These are phyloP conservation scores for Scedosporium dehoogii DNA, from an alignment of 2,329 filamentous ascomycete species.

Conservation along the genomic window DNA sequence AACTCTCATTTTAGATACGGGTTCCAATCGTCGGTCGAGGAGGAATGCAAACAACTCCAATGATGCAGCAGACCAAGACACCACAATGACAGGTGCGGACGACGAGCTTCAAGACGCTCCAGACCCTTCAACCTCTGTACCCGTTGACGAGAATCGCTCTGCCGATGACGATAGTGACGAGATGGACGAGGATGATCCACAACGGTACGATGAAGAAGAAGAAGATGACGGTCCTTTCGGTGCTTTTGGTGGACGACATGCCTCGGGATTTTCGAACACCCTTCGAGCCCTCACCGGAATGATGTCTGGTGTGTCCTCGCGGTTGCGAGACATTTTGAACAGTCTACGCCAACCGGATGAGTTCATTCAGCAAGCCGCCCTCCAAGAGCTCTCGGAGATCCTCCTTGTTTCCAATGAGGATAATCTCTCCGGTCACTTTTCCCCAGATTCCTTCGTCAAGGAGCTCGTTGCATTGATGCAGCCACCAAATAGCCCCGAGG, in stretches of 20 bases:
- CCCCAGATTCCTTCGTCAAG: constrained; percentile 88
- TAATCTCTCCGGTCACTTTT: constrained; percentile 89
- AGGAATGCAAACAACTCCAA: constrained; percentile 37
- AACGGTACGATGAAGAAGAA: constrained; percentile 44
- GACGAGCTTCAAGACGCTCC: constrained; percentile 35
- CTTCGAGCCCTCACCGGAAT: constrained; percentile 82
- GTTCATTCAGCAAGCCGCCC: constrained; percentile 79
- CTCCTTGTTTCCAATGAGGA: constrained; percentile 93
- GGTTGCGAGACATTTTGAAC: constrained; percentile 66
- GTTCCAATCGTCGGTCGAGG: constrained; percentile 37
- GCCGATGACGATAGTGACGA: constrained; percentile 33
- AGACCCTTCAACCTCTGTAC: constrained; percentile 32
- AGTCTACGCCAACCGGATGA: constrained; percentile 78
- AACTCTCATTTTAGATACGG: not conserved
- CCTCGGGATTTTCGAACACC: constrained; percentile 65
- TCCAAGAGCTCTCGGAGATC: constrained; percentile 89
- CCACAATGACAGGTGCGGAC: constrained; percentile 61
- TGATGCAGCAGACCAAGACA: constrained; percentile 50
- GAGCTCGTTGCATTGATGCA: constrained; percentile 90
- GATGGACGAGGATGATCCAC: constrained; percentile 46
- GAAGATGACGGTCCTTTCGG: constrained; percentile 57
- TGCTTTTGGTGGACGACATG: constrained; percentile 42
- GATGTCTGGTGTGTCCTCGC: constrained; percentile 74
- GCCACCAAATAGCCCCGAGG: constrained; percentile 77
- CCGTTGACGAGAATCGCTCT: constrained; percentile 22